Conservation (phyloP, 106 monocot species). For the Chionographis japonica region DNA sequence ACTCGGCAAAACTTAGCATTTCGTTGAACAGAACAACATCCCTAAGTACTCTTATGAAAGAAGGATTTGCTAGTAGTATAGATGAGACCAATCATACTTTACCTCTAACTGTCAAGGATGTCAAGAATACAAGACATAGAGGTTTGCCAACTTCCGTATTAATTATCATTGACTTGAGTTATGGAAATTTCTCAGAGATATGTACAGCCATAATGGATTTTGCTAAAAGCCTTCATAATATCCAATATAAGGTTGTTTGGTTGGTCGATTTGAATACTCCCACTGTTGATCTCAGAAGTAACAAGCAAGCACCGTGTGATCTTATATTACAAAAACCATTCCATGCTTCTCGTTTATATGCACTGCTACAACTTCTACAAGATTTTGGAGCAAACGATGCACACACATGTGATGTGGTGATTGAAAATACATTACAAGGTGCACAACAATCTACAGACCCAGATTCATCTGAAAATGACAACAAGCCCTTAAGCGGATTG, state of each 20-base stretch:
- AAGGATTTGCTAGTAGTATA: not conserved
- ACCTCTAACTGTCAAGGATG: slow-evolving; percentile 13
- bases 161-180: slow-evolving; percentile 48
- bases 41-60: slow-evolving; percentile 1
- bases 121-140: slow-evolving; percentile 13
- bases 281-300: slow-evolving; percentile 8
- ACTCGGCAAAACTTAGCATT: not conserved
- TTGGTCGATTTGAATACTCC: slow-evolving; percentile 40
- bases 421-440: not conserved
- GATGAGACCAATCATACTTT: slow-evolving; percentile 15
- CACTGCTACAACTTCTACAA: slow-evolving; percentile 39
- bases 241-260: slow-evolving; percentile 50
- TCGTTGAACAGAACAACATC: slow-evolving; percentile 4
- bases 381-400: slow-evolving; percentile 32
- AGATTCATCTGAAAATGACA: not conserved
- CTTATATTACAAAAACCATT: slow-evolving; percentile 58
- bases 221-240: not conserved
- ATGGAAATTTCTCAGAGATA: slow-evolving; percentile 23
- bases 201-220: slow-evolving; percentile 23
- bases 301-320: slow-evolving; percentile 29
- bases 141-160: slow-evolving; percentile 16
- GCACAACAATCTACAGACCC: too few relatives aligned
- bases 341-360: slow-evolving; percentile 65
- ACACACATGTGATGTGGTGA: not conserved
- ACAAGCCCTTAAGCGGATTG: slow-evolving; percentile 42